phyloP scores from a whole-genome alignment of 192 early-diverging fungal species.

The Backusella morwellensis region DNA sequence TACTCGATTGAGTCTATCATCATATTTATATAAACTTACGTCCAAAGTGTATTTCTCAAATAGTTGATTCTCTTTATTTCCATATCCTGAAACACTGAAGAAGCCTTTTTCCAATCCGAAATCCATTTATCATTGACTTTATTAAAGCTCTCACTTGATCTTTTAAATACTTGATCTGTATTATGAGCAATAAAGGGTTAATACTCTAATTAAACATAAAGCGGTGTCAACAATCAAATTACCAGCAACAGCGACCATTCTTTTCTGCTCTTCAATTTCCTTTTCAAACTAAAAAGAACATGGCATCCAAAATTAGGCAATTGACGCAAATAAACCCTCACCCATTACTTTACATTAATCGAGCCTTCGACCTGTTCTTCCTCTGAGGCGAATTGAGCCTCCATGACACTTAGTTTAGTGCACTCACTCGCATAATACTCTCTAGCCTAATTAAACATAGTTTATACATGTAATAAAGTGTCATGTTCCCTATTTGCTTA shows the following conservation, averaged over 20 bases:
- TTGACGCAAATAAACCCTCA: neutral
- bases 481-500: neutral
- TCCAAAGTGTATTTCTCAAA: constrained; percentile 66
- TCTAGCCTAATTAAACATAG: constrained; percentile 8
- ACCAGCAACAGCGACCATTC: constrained; percentile 14
- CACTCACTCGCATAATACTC: constrained; percentile 18
- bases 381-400: neutral
- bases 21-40: constrained; percentile 35
- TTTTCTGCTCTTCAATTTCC: constrained; percentile 22
- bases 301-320: constrained; percentile 6
- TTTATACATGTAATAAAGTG: neutral
- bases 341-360: neutral
- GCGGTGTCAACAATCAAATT: neutral
- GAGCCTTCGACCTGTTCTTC: neutral
- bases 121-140: constrained; percentile 47
- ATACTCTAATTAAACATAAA: neutral
- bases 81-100: constrained; percentile 55
- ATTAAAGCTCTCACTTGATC: constrained; percentile 34
- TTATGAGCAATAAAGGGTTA: neutral
- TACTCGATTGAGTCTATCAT: no score
- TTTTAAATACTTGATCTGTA: constrained; percentile 46
- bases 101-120: constrained; percentile 44
- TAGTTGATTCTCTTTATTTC: constrained; percentile 74
- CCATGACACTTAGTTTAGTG: neutral
- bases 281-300: constrained; percentile 18